phyloP scores from a whole-genome alignment of 768 basidiomycete genomes.

The Coprinopsis marcescibilis region DNA sequence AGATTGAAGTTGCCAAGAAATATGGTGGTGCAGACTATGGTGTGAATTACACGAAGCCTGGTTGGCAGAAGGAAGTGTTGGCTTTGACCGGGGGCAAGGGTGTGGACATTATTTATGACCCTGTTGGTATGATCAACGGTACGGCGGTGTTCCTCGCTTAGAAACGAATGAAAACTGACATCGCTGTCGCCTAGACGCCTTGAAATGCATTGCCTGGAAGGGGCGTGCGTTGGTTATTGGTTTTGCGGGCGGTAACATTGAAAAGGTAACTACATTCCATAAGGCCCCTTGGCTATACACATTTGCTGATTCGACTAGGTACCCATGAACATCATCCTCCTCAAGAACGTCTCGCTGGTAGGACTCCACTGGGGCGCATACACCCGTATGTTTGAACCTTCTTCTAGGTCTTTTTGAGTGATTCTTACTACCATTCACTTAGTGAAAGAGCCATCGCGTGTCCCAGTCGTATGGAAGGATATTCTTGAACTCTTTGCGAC shows the following conservation, averaged over 20 bases:
- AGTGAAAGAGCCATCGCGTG: constrained; percentile 62
- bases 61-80: constrained; percentile 90
- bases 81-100: constrained; percentile 79
- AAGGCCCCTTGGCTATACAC: too few relatives aligned
- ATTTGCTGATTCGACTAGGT: too few relatives aligned
- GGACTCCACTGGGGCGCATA: constrained; percentile 90
- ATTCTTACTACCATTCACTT: constrained; percentile 8
- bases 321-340: constrained; percentile 74
- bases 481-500: constrained; percentile 66
- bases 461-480: constrained; percentile 66
- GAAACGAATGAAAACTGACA: neutral
- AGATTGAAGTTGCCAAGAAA: constrained; percentile 71
- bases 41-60: constrained; percentile 70
- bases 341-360: constrained; percentile 81
- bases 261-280: too few relatives aligned
- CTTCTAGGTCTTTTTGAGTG: neutral
- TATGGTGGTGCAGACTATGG: constrained; percentile 79
- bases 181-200: constrained; percentile 44
- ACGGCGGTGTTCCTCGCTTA: constrained; percentile 10
- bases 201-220: constrained; percentile 95
- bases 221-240: constrained; percentile 92
- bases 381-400: constrained; percentile 39
- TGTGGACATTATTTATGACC: constrained; percentile 83
- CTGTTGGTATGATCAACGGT: constrained; percentile 76
- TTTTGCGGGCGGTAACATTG: constrained; percentile 80